Base-by-base conservation (phyloP, 2,329 filamentous ascomycete species). In the Venturia pyrina region DNA sequence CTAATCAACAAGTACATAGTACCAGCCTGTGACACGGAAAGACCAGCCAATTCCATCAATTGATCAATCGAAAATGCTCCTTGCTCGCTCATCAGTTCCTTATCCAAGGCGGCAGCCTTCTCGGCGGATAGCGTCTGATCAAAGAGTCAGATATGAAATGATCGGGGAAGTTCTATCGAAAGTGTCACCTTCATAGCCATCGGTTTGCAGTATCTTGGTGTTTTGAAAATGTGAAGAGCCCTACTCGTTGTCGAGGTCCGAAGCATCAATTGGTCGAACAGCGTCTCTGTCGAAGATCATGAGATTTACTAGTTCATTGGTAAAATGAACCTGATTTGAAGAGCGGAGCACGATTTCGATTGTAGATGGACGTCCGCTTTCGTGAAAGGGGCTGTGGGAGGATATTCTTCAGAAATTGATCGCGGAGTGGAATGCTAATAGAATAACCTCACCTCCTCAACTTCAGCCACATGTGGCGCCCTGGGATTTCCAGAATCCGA, bases 11-110 rank as follows among this genome's bases (percentile, higher is more conserved):
- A 17, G 0, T 7, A 34, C 46, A 48, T 41, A 28, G 44, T 74
- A 93, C 91, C 87, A 63, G 89, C 92, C 81, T 98, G 92, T 15
- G 93, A 93, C 34, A 98, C 92, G 0, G 92, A 93, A 0, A 99
- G 83, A 0, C 95, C 95, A 56, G 95, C 95, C 8, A 99, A 80
- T 75, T 98, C 95, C 95, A 99, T 98, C 62, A 99, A 81, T 77
- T 99, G 95, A 74, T 98, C 95, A 65, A 99, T 85, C 13, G 91
- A 96, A 78, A 96, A 99, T 10, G 90, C 92, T 48, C 86, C 85
- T 0, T 59, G 53, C 87, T 86, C 59, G 73, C 86, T 90, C 93
- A 99, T 98, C 68, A 99, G 87, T 75, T 99, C 93, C 76, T 90
- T 88, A 75, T 99, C 95, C 21, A 99, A 84, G 61, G 91, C 89